Base-by-base conservation (phyloP, 768 basidiomycete genomes). In the Kwoniella sp. region DNA sequence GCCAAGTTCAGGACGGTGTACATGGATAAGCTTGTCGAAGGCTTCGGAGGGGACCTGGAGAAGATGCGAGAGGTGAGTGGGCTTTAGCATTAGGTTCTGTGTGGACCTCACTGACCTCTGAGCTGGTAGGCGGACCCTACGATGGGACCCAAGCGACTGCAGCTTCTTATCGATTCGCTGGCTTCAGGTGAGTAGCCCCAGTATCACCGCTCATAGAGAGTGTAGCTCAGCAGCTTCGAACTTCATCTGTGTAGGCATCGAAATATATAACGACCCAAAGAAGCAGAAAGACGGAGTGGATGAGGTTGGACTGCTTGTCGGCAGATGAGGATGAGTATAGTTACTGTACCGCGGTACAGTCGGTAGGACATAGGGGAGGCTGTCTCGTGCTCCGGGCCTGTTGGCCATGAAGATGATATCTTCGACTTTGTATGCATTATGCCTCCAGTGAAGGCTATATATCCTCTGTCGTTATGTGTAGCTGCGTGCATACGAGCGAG, bases 21-120 rank as follows among this genome's bases (percentile, higher is more conserved):
- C 59, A 77, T 77, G 75, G 75, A 77, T 62, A 73, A 73, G 38
- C 47, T 77, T 52, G 75, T 77, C 5, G 65, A 77, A 55, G 75
- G 70, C 2, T 77, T 77, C 51, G 72, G 75, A 9, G 62, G 64
- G 15, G 75, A 77, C 63, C 37, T 77, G 63, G 75, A 74, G 65
- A 74, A 74, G 57, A 58, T 77, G 61, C 56, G 75, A 62, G 68
- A 63, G 58, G 75, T 77, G 47, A 45, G 75, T 68, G 34, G 5
- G 7, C 7, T 13, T 34, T 13, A 13, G 34, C 20, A 8, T 23
- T 4, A 30, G 15, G 5, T 22, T 17, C 53, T 54, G 25, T 26
- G 25, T 23, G 13, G 51, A 11, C n/a, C 13, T 37, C 34, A 15
- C 11, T 47, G 11, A 47, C 17, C 41, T 48, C 25, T 45, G 41